Conservation (phyloP, 1,284 basidiomycete genomes). For the Leccinum fuscescens region DNA sequence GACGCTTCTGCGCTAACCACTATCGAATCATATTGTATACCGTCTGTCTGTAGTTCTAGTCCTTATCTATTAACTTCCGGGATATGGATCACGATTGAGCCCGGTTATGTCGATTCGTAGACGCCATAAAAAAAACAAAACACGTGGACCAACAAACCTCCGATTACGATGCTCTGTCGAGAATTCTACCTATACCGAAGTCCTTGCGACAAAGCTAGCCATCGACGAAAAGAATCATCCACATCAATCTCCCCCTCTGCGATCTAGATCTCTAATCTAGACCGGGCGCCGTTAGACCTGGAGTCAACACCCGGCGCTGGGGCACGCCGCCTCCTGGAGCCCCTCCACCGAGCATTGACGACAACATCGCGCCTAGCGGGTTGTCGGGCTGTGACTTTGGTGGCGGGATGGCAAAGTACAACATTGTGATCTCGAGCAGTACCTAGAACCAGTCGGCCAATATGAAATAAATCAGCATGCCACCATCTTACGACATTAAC, state of each 20-base stretch:
- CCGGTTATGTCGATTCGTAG: not conserved
- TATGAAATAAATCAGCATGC: slow-evolving; percentile 2
- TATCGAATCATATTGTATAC: slow-evolving; percentile 16
- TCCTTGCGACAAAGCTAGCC: slow-evolving; percentile 4
- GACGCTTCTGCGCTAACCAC: slow-evolving; percentile 19
- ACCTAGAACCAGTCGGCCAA: slow-evolving; percentile 31
- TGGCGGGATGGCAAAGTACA: slow-evolving; percentile 82
- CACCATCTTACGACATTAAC: not conserved
- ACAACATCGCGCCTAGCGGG: slow-evolving; percentile 81
- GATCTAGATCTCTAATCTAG: slow-evolving; percentile 35
- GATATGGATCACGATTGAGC: not conserved
- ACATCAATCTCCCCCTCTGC: not conserved
- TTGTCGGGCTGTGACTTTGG: slow-evolving; percentile 70
- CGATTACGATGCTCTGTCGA: slow-evolving; percentile 11
- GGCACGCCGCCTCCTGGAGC: slow-evolving; percentile 34
- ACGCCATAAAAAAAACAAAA: not conserved
- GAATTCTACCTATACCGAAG: slow-evolving; percentile 8
- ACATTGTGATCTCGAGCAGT: slow-evolving; percentile 53
- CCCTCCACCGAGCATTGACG: slow-evolving; percentile 77
- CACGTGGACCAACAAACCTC: slow-evolving; percentile 1
- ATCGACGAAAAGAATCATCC: slow-evolving; percentile 12
- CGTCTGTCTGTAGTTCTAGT: slow-evolving; percentile 15
- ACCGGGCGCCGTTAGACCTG: slow-evolving; percentile 36
- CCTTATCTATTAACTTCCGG: not conserved
- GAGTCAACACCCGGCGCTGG: slow-evolving; percentile 41